These are phyloP conservation scores for Macrocybe sp. DNA, from an alignment of 1,284 basidiomycete species.

Conservation along the genomic window DNA sequence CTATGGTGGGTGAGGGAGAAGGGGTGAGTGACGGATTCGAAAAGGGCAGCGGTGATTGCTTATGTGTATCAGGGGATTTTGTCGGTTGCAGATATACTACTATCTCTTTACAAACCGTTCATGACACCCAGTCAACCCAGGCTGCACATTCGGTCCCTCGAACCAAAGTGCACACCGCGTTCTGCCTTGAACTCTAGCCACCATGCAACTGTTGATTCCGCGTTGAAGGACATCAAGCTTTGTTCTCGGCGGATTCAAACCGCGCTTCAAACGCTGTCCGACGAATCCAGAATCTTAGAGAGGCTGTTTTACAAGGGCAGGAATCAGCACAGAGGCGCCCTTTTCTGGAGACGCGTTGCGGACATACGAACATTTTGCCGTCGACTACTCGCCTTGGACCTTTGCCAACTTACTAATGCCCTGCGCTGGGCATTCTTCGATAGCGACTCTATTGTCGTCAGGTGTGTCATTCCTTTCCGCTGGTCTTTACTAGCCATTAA, in stretches of 20 bases:
- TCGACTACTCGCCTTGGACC: constrained; percentile 39
- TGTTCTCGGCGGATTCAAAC: constrained; percentile 47
- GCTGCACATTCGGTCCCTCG: constrained; percentile 3
- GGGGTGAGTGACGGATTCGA: too few relatives aligned
- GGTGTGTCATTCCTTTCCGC: constrained; percentile 4
- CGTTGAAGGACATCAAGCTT: constrained; percentile 57
- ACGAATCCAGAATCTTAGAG: constrained; percentile 59
- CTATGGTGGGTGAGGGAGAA: constrained; percentile 1
- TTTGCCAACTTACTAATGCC: constrained; percentile 39
- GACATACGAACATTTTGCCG: constrained; percentile 57
- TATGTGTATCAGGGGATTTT: too few relatives aligned
- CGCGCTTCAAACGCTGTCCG: constrained; percentile 35
- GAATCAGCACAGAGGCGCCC: constrained; percentile 68
- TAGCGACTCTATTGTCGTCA: constrained; percentile 26
- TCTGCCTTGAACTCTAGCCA: constrained; percentile 4
- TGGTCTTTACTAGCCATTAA: constrained; percentile 34
- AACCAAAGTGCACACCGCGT: constrained; percentile 4
- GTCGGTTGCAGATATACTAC: not conserved
- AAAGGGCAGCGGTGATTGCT: too few relatives aligned
- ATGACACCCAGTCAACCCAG: not conserved
- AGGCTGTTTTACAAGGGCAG: constrained; percentile 74
- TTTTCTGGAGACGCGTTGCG: constrained; percentile 64
- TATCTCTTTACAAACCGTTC: constrained; percentile 6
- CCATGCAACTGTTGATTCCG: constrained; percentile 41
- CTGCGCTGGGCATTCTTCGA: constrained; percentile 58